Base-by-base conservation (phyloP, 768 basidiomycete genomes). In the Trametes villosa region DNA sequence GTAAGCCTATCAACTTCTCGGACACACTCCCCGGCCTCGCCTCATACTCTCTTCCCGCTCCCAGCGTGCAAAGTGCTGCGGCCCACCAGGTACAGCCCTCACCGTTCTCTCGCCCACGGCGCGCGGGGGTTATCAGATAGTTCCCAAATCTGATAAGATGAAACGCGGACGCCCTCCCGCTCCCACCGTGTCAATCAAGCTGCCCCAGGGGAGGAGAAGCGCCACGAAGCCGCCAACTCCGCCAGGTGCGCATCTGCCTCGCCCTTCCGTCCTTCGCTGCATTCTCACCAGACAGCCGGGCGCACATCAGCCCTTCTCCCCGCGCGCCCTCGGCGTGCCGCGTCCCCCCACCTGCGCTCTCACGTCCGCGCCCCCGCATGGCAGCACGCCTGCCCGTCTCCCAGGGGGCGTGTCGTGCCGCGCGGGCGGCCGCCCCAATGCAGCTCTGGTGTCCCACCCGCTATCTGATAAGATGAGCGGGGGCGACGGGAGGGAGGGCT, bases 391-490 rank as follows among this genome's bases (percentile, higher is more conserved):
- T 45, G 48, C 48, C 41, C 18, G 49, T 33, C 54, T 61, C 60
- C 44, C 60, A 61, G 38, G 41, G 9, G 12, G 22, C 29, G 31
- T 51, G 53, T 54, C 47, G 44, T 29, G 31, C 40, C 48, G 41
- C 30, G 54, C 53, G 48, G 15, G n/a, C 29, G 20, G 6, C n/a
- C 8, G 4, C 9, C 40, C 57, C 4, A 34, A 59, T 26, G 34
- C 5, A 59, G 57, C 18, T 20, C 13, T 22, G 18, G 31, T 15
- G 29, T 40, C 54, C 31, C 60, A 46, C 54, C 46, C 48, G 24
- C 29, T 57, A 70, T 70, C 68, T 60, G 68, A 70, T 70, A 70
- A 70, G 68, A 70, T 70, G 68, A 53, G 58, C 29, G 13, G 12
- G 34, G 20, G 38, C n/a, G n/a, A n/a, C n/a, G n/a, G 27, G 33